Base-by-base conservation (phyloP, 1,284 basidiomycete species). In the Stygiomarasmius scandens region DNA sequence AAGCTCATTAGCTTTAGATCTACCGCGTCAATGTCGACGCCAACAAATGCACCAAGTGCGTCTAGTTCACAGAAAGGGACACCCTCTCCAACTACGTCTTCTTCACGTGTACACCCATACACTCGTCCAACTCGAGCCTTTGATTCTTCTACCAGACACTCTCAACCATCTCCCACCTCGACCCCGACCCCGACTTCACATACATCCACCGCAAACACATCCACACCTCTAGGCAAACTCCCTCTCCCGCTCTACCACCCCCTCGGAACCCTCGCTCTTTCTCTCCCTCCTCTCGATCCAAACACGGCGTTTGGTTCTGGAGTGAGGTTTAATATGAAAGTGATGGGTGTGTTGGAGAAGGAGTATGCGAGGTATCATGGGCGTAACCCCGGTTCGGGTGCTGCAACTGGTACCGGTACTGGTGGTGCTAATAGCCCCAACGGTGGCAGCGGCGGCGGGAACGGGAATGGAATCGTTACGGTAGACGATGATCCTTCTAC, bases 221-320 rank as follows among this genome's bases (percentile, higher is more conserved):
- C 43, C 67, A 64, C 69, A n/a, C 77, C 79, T 1, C 76, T 80
- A n/a, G 74, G 6, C 29, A 32, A 32, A 32, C 29, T 12, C 12
- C 29, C 29, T 5, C 29, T 89, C 34, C 86, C 87, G 23, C 73
- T 90, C 41, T 90, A 90, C 67, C 87, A 90, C 66, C 87, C 87
- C 23, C 74, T 84, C 23, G 87, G 86, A 1, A 71, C 72, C 6
- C 76, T 90, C 45, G 87, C 88, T 44, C 76, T 82, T 64, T 88
- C 87, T 8, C 78, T 89, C 50, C 86, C 87, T 2, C 81, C 81
- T 56, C 79, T 89, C 55, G 83, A 89, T 66, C 82, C 86, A 22
- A 73, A 75, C 24, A 64, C 71, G 16, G 38, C 38, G 14, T 79
- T 84, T 64, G 86, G 86, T 56, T 74, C 84, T 46, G 79, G 81